Base-by-base conservation (phyloP, 2,329 filamentous ascomycete species). In the Arthroderma uncinatum region DNA sequence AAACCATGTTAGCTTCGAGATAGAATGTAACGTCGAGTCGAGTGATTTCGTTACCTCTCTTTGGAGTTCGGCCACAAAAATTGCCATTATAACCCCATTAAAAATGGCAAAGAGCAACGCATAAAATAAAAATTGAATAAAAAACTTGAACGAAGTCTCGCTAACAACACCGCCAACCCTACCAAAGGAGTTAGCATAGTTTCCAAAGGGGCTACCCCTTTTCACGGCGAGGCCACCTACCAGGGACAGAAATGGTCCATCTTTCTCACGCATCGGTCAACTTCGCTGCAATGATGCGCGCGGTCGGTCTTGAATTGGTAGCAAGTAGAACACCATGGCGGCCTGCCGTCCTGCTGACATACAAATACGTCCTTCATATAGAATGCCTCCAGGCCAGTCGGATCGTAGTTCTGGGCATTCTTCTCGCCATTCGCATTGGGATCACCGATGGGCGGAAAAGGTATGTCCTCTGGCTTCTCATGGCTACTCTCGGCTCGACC, bases 181-280 rank as follows among this genome's bases (percentile, higher is more conserved):
- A 33, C n/a, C 33, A 14, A 14, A 4, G 14, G 42, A 19, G 39
- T 57, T 28, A 53, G 55, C 36, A 39, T 25, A 16, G 21, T 48
- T n/a, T 30, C 16, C 6, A 33, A 12, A 42, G 34, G 16, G 28
- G 34, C 12, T 47, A 34, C 8, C 10, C 4, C 12, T 42, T 19
- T 16, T 9, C 21, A 42, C 10, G 19, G 19, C 36, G 30, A 25
- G 6, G 40, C 39, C 33, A 16, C 65, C 58, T 69, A 78, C 82
- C 84, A 97, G 0, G 92, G 93, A 66, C 93, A 98, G 65, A 91
- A 93, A 67, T 97, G 92, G 62, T 97, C 92, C 86, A 96, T 93
- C 66, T 93, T 93, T 40, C 80, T 76, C 21, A 95, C 86, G 66
- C 92, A 97, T 44, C 89, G 80, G 53, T 82, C 82, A 10, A 93